Conservation (phyloP, 345 rosid species). For the Syzygium aqueum region DNA sequence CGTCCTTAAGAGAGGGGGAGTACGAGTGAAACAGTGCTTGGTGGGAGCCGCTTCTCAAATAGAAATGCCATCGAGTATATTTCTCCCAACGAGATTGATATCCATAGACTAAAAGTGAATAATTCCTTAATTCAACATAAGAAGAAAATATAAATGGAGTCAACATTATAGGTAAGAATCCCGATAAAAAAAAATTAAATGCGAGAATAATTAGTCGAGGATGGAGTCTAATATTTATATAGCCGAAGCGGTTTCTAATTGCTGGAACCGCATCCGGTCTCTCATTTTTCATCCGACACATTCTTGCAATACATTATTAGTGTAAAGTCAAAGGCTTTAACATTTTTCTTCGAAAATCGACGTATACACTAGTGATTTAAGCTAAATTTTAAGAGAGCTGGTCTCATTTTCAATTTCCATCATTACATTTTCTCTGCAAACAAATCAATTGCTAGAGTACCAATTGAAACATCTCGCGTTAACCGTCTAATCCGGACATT, state of each 20-base stretch:
- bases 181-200: background rate
- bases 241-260: rapidly evolving
- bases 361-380: background rate
- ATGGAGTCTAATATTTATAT: background rate
- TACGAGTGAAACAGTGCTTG: background rate
- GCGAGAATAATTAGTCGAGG: background rate
- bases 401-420: background rate
- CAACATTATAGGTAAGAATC: background rate
- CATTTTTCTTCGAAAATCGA: background rate
- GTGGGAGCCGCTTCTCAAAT: no score
- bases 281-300: rapidly evolving
- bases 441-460: background rate
- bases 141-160: background rate
- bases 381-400: background rate
- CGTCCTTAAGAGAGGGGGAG: background rate
- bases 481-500: background rate
- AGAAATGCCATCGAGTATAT: background rate
- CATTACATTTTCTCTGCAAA: background rate
- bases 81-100: background rate
- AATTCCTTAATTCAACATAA: background rate
- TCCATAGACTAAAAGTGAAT: background rate
- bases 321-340: rapidly evolving
- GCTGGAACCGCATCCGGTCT: background rate
- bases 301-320: background rate
- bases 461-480: background rate